These are phyloP conservation scores for Ophiostoma australiae DNA, from an alignment of 2,329 filamentous ascomycete species.

Conservation along the genomic window DNA sequence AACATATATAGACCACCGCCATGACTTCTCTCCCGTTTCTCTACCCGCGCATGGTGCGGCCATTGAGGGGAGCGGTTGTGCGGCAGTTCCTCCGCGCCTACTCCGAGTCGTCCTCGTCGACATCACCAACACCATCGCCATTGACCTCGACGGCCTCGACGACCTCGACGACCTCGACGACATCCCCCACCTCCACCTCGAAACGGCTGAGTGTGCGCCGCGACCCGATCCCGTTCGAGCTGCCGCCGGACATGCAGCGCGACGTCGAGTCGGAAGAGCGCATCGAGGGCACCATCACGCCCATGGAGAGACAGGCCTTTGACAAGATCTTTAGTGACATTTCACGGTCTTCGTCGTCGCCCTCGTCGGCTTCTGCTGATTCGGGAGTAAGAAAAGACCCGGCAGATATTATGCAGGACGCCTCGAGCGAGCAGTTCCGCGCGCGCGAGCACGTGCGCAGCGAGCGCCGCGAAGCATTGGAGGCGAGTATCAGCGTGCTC, in stretches of 20 bases:
- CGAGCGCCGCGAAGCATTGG: neutral
- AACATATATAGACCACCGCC: neutral
- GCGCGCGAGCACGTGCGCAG: slow-evolving; percentile 24
- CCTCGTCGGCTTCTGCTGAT: neutral
- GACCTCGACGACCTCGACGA: neutral
- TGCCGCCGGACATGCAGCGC: slow-evolving; percentile 36
- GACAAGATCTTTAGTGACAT: slow-evolving; percentile 57
- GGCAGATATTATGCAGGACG: slow-evolving; percentile 27
- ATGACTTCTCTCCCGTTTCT: slow-evolving; percentile 14
- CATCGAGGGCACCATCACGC: slow-evolving; percentile 50
- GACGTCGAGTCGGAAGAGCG: slow-evolving; percentile 25
- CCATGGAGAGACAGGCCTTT: slow-evolving; percentile 46
- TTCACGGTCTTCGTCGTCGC: slow-evolving; percentile 30
- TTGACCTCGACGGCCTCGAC: neutral
- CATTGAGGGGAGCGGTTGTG: neutral
- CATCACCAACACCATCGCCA: neutral
- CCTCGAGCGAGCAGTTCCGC: slow-evolving; percentile 12
- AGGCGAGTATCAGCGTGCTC: neutral
- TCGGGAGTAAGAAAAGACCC: neutral
- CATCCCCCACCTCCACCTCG: neutral
- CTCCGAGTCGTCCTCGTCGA: neutral
- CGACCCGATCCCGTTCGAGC: slow-evolving; percentile 51
- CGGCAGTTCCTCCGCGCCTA: slow-evolving; percentile 5
- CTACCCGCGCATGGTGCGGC: neutral
- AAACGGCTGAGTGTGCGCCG: neutral